Evolutionary conservation across 164 flowering plant genomes (phyloP), one percentile per base, ranked within the genome.

Genomic region (Piper betle): DNA sequence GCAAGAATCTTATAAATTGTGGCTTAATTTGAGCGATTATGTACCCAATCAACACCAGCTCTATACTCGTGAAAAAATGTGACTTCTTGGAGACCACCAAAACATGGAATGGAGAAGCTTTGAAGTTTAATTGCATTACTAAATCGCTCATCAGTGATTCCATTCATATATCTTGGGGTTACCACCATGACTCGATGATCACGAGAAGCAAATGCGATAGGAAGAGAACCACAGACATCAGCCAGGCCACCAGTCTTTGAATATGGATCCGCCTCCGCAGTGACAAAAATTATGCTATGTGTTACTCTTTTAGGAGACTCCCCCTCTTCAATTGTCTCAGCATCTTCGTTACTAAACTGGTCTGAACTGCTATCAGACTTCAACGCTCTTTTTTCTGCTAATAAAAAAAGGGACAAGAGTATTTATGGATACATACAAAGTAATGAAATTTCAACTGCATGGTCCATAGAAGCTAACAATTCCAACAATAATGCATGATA

Each of bases 151-250:
- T 87, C 88, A 57, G 52, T 71, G 62, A 61, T 75, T 71, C 94
- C 91, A 77, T 79, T 75, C 53, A 72, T 69, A 65, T 93, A 93
- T 74, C 91, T 75, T 42, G 98, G 98, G 64, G 92, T 75, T 48
- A 93, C 80, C 63, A 92, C 98, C 98, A 92, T 92, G 12, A 92
- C 98, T 53, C 96, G 86, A 58, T 89, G 98, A 33, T 96, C 94
- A 39, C 86, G 88, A 2, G 65, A 72, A 66, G 96, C 97, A 48
- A 93, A 77, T 15, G 94, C 82, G 66, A 86, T 73, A 40, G 98
- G 98, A 71, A 93, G 73, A 71, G 98, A 89, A 60, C 96, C 97
- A 86, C 96, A 87, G 62, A 93, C 98, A 82, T 93, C 98, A 74
- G 88, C 97, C 57, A 93, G 66, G 57, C 98, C 97, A 37, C 98